These are phyloP conservation scores for Fusarium xylarioides DNA, from an alignment of 2,329 filamentous ascomycete species.

Conservation along the genomic window DNA sequence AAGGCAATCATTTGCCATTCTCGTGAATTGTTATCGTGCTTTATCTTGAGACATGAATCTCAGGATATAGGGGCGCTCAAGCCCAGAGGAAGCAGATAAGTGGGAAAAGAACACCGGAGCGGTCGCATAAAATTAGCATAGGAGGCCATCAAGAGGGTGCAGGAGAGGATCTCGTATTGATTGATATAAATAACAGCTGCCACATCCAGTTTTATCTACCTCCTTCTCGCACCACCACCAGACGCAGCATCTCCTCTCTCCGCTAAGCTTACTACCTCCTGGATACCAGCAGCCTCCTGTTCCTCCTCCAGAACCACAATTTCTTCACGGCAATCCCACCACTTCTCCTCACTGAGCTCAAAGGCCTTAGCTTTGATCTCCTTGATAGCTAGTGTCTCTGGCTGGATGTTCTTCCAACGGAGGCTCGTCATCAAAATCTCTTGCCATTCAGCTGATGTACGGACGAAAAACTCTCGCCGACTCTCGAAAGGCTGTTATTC, in stretches of 20 bases:
- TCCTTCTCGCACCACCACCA: slow-evolving; percentile 46
- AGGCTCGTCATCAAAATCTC: slow-evolving; percentile 81
- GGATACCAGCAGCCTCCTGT: slow-evolving; percentile 93
- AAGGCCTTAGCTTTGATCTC: slow-evolving; percentile 94
- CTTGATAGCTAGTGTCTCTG: slow-evolving; percentile 79
- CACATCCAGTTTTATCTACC: slow-evolving; percentile 27
- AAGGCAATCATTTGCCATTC: neutral
- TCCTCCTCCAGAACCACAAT: slow-evolving; percentile 92
- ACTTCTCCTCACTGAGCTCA: slow-evolving; percentile 91
- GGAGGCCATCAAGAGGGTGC: too few species aligned
- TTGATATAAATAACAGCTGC: neutral
- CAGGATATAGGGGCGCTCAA: neutral
- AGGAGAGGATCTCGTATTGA: neutral
- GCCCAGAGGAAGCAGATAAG: neutral
- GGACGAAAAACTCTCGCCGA: slow-evolving; percentile 88
- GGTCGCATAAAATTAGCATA: neutral
- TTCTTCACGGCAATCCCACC: slow-evolving; percentile 98
- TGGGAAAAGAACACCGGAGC: neutral
- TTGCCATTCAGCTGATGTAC: slow-evolving; percentile 92
- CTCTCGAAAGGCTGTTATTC: slow-evolving; percentile 83
- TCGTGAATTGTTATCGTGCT: neutral
- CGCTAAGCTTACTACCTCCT: slow-evolving; percentile 88
- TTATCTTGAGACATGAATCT: neutral
- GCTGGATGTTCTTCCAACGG: slow-evolving; percentile 71
- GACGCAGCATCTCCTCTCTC: slow-evolving; percentile 70